A percentile compares a stretch with the other conserved stretches of the same genome.
Evolutionary conservation across 78 protist species (phyloP).

Genomic region (Dictyostelium brefeldianum): DNA sequence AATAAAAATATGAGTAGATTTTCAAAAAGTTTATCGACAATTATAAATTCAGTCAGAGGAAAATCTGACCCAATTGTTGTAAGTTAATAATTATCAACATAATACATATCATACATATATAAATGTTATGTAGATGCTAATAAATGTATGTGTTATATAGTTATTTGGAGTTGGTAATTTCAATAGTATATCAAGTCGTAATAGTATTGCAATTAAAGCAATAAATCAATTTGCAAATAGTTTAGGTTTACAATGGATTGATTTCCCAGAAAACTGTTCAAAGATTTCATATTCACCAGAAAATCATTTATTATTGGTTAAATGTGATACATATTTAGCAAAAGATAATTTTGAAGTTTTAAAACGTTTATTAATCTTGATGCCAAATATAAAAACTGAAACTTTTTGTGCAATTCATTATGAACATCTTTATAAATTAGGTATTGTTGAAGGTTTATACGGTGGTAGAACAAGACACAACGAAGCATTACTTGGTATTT

Average conservation of each 20-base stretch:
- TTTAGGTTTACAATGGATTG: constrained; percentile 51
- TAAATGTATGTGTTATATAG: background rate
- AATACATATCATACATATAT: too few relatives aligned
- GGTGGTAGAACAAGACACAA: constrained; percentile 81
- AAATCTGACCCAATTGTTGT: constrained; percentile 72
- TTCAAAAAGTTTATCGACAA: constrained; percentile 25
- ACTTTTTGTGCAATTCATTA: constrained; percentile 59
- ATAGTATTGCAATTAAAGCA: constrained; percentile 63
- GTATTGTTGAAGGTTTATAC: constrained; percentile 52
- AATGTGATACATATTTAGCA: constrained; percentile 57
- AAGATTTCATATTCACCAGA: constrained; percentile 62
- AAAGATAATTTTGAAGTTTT: constrained; percentile 65
- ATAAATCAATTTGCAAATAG: constrained; percentile 27
- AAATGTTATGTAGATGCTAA: background rate
- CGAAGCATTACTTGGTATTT: constrained; percentile 42
- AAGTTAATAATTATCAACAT: background rate
- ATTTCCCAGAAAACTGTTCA: constrained; percentile 48
- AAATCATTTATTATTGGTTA: constrained; percentile 53
- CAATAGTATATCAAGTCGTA: constrained; percentile 57
- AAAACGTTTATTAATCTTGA: constrained; percentile 23
- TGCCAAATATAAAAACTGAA: constrained; percentile 67
- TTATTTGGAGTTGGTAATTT: constrained; percentile 75
- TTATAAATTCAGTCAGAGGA: constrained; percentile 26
- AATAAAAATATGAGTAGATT: background rate
- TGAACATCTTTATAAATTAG: constrained; percentile 74